phyloP scores from a whole-genome alignment of 495 filamentous ascomycete species.

The Aspergillus incahuasiensis region DNA sequence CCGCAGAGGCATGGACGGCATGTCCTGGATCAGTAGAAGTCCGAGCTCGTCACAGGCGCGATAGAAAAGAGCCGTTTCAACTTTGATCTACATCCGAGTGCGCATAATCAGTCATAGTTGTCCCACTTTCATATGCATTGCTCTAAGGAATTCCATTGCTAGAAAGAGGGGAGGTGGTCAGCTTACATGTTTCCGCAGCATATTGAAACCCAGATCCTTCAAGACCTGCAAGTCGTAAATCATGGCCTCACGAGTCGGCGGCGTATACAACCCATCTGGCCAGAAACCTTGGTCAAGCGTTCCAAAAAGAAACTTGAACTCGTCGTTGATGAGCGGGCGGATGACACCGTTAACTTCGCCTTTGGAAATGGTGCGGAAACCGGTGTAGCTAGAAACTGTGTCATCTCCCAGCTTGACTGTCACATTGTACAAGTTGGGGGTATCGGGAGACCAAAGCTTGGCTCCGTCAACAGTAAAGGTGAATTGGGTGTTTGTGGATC shows the following conservation, averaged over 20 bases:
- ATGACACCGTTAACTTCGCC: conserved; percentile 53
- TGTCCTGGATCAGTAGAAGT: conserved; percentile 62
- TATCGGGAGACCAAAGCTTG: conserved; percentile 56
- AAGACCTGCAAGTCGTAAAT: conserved; percentile 56
- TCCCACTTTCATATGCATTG: too few species aligned
- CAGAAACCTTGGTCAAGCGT: conserved; percentile 67
- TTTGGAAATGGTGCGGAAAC: conserved; percentile 58
- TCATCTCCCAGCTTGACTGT: conserved; percentile 53
- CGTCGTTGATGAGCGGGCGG: conserved; percentile 57
- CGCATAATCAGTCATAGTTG: too few species aligned
- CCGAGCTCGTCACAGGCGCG: conserved; percentile 60
- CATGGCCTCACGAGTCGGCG: conserved; percentile 61
- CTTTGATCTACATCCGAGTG: conserved; percentile 49
- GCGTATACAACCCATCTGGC: conserved; percentile 61
- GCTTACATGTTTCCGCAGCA: conserved; percentile 62
- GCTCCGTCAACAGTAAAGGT: conserved; percentile 47
- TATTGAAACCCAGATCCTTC: conserved; percentile 61
- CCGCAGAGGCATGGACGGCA: conserved; percentile 52
- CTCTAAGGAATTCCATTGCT: not conserved
- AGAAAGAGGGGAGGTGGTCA: not conserved
- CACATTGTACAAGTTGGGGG: conserved; percentile 59
- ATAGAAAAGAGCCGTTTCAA: conserved; percentile 62
- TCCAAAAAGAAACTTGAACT: conserved; percentile 62
- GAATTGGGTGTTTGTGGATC: conserved; percentile 43
- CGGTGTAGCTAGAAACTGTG: conserved; percentile 54